Conservation (phyloP, 768 basidiomycete species). For the Lentinula lateritia region DNA sequence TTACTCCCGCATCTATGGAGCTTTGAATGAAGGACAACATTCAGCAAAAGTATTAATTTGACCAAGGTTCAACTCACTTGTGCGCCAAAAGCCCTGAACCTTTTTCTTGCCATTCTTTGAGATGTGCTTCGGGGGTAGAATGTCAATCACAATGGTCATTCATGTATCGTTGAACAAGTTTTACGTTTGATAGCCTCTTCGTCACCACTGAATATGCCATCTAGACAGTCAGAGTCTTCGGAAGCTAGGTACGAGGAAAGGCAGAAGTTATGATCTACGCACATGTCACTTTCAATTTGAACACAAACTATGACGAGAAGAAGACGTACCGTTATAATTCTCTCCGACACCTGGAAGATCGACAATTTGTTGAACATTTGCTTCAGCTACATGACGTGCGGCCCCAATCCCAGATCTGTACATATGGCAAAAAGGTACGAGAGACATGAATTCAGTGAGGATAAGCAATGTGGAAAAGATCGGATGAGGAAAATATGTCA, state of each 20-base stretch:
- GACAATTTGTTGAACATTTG: conserved; percentile 31
- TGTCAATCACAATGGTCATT: no score
- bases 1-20: conserved; percentile 30
- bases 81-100: conserved; percentile 1
- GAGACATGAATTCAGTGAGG: neutral
- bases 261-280: conserved; percentile 14
- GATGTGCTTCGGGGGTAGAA: neutral
- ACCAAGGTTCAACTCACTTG: neutral
- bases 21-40: conserved; percentile 12
- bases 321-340: conserved; percentile 28
- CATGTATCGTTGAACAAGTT: neutral
- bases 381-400: conserved; percentile 23
- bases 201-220: conserved; percentile 23
- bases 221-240: conserved; percentile 25
- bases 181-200: conserved; percentile 20
- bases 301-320: neutral
- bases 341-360: conserved; percentile 53
- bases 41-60: neutral
- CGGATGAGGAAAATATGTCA: neutral
- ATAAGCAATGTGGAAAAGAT: neutral
- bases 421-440: neutral
- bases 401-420: conserved; percentile 46
- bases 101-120: neutral
- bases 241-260: conserved; percentile 22
- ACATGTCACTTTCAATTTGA: neutral